Evolutionary conservation across 352 stramenopile species (phyloP), one percentile per base, ranked within the genome.

Genomic region (Paralagenidium karlingii): DNA sequence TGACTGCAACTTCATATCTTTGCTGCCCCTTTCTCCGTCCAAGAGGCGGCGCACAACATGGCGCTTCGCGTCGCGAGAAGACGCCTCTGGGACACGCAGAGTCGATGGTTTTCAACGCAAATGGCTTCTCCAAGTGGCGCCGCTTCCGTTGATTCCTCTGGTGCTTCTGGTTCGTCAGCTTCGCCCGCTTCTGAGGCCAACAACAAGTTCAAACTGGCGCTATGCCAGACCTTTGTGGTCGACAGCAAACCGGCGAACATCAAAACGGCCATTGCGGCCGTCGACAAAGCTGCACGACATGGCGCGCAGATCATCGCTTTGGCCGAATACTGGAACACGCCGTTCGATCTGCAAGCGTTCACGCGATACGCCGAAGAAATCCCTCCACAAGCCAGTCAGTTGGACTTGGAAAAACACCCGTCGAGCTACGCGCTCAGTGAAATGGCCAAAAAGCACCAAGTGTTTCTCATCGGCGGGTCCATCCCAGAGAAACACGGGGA

Each of bases 261-360:
- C 40, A 87, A 84, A 27, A 74, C 63, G 1, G 73, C 76, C 40
- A 73, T 47, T 10, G 47, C 60, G 2, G 75, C 71, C 32, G 58
- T 92, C 41, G 59, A 58, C 8, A 60, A 86, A 40, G 76, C 80
- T 6, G 80, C 64, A 7, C 39, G 48, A 38, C 82, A 93, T 43
- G 68, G 69, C 32, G 83, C 82, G 18, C 55, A 96, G 62, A 52
- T 96, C 22, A 75, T 97, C 34, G 85, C 85, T 38, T 68, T 97
- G 33, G 89, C 92, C 20, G 92, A 98, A 62, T 96, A 83, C 68
- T 98, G 84, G 77, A 98, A 97, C 71, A 94, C 82, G 44, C 88
- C 93, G 24, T 99, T 99, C 69, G 89, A 94, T 20, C 99, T 94
- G 21, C 64, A 80, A 20, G 94, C 86, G 8, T 99, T 99, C 73